Evolutionary conservation across 331 rosid genomes (phyloP).

Genomic region (Quercus lobata): DNA sequence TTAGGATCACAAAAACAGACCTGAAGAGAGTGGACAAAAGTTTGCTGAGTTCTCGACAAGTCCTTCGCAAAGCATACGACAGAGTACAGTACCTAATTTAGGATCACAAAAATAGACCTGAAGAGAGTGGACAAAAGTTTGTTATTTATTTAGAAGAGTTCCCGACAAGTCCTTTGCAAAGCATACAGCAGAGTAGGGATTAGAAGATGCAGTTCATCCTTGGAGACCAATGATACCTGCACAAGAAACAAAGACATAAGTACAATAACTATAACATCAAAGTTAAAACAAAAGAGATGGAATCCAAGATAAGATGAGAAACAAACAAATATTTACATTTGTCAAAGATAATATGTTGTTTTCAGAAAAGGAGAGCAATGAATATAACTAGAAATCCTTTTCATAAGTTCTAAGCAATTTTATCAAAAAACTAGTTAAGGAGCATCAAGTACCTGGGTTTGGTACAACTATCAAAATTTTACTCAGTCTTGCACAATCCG

Average conservation of each 20-base stretch:
- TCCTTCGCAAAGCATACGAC: background rate
- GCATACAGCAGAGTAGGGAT: background rate
- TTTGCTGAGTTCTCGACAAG: background rate
- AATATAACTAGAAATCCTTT: background rate
- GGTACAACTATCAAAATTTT: background rate
- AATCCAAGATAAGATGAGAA: background rate
- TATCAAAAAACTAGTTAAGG: too few relatives aligned
- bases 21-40: conserved; percentile 9
- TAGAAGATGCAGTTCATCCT: conserved; percentile 35
- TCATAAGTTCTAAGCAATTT: background rate
- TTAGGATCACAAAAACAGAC: conserved; percentile 20
- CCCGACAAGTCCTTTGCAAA: background rate
- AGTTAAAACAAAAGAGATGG: background rate
- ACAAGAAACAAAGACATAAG: background rate
- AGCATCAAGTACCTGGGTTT: background rate
- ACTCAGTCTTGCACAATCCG: background rate
- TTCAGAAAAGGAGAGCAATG: background rate
- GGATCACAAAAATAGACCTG: conserved; percentile 25
- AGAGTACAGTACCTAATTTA: conserved; percentile 10
- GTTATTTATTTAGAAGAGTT: conserved; percentile 25
- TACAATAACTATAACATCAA: background rate
- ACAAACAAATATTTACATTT: background rate
- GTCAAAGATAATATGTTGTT: background rate
- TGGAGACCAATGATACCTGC: conserved; percentile 88
- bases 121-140: background rate